Conservation (phyloP, 805 yeast species). For the Ogataea trehalophila region DNA sequence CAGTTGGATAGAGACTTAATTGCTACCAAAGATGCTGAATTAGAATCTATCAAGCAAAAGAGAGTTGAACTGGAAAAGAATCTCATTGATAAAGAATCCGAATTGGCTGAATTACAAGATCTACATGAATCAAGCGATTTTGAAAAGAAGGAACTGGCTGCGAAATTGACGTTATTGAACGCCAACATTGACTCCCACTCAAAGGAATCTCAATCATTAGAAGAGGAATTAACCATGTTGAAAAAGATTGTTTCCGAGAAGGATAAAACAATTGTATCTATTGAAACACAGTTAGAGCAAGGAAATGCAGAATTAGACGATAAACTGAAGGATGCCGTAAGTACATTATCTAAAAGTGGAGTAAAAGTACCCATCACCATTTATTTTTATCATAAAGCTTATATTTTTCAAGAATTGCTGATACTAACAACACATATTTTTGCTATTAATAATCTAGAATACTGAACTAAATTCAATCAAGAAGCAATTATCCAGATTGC, state of each 20-base stretch:
- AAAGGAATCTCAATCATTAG: slow-evolving; percentile 9
- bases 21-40: slow-evolving; percentile 25
- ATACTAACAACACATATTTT: slow-evolving; percentile 13
- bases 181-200: slow-evolving; percentile 7
- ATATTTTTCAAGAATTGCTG: background rate
- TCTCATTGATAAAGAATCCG: slow-evolving; percentile 4
- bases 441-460: slow-evolving; percentile 8
- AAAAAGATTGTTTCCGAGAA: slow-evolving; percentile 28
- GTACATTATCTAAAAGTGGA: slow-evolving; percentile 12
- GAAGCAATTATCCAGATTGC: slow-evolving; percentile 32
- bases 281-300: slow-evolving; percentile 27
- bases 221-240: slow-evolving; percentile 29
- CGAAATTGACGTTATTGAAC: slow-evolving; percentile 18
- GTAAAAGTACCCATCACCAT: slow-evolving; percentile 12
- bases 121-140: slow-evolving; percentile 7
- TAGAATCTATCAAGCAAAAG: slow-evolving; percentile 9
- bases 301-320: slow-evolving; percentile 31
- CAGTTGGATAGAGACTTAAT: slow-evolving; percentile 27
- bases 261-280: slow-evolving; percentile 28
- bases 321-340: slow-evolving; percentile 30
- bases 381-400: background rate
- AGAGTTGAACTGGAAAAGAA: slow-evolving; percentile 11
- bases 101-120: slow-evolving; percentile 7
- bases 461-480: slow-evolving; percentile 27
- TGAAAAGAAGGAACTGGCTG: slow-evolving; percentile 14